phyloP scores from a whole-genome alignment of 768 basidiomycete species.

The Dioszegia hungarica region DNA sequence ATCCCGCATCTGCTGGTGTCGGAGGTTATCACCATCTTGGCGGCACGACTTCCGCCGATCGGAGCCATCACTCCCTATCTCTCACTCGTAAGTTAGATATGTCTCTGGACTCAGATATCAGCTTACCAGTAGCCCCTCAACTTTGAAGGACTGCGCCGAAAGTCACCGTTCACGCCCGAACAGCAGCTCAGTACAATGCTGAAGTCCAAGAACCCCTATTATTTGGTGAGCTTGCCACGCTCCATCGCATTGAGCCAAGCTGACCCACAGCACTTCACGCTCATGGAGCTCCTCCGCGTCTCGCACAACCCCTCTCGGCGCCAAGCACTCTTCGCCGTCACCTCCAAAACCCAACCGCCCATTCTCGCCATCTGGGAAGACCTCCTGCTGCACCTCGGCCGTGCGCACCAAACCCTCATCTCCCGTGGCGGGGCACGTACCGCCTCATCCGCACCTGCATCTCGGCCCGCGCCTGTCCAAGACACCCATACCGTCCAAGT shows the following conservation, averaged over 20 bases:
- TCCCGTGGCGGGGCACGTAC: slow-evolving; percentile 10
- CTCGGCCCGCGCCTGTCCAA: slow-evolving; percentile 2
- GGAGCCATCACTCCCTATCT: slow-evolving; percentile 35
- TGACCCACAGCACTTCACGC: slow-evolving; percentile 38
- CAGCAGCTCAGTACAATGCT: slow-evolving; percentile 39
- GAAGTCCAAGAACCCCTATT: slow-evolving; percentile 32
- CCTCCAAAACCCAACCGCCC: slow-evolving; percentile 23
- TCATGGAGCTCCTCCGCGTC: slow-evolving; percentile 40
- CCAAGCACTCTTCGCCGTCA: slow-evolving; percentile 30
- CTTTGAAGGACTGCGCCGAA: slow-evolving; percentile 33
- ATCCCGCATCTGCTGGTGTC: slow-evolving; percentile 19
- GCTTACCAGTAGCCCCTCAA: slow-evolving; percentile 36
- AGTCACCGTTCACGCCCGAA: slow-evolving; percentile 31
- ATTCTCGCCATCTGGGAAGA: slow-evolving; percentile 29
- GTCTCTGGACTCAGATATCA: neutral
- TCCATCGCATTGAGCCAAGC: neutral
- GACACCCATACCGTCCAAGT: slow-evolving; percentile 29
- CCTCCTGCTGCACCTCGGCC: slow-evolving; percentile 29
- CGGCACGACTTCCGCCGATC: slow-evolving; percentile 13
- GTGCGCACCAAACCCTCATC: slow-evolving; percentile 15
- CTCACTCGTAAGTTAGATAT: slow-evolving; percentile 25
- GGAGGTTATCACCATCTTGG: slow-evolving; percentile 15
- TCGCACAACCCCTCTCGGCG: slow-evolving; percentile 23
- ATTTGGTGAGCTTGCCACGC: slow-evolving; percentile 22
- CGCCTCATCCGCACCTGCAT: neutral